Evolutionary conservation across 192 early-diverging fungal species (phyloP).

Genomic region (Linnemannia zychae): DNA sequence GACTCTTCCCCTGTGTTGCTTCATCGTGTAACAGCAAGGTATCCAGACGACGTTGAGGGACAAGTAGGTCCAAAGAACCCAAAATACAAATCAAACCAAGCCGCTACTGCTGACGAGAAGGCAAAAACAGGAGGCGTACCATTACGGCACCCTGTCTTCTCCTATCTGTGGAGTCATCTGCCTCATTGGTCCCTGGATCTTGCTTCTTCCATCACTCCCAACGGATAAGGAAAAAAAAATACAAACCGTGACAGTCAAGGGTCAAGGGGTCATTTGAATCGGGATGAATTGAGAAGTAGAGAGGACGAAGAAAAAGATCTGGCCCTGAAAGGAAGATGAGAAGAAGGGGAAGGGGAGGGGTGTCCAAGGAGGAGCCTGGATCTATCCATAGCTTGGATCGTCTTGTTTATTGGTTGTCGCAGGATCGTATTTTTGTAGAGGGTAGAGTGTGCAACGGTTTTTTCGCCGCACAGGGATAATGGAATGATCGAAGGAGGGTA

Average conservation of each 20-base stretch:
- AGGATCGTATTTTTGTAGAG: background rate
- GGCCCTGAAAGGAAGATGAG: background rate
- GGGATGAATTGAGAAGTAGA: background rate
- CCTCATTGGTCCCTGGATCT: background rate
- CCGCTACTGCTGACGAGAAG: background rate
- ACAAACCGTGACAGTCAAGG: background rate
- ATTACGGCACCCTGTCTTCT: background rate
- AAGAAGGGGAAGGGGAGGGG: too few species aligned
- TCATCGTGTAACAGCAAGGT: too few species aligned
- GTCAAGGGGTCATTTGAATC: background rate
- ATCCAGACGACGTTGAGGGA: too few species aligned
- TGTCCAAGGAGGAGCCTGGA: background rate
- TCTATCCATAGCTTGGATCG: constrained; percentile 3
- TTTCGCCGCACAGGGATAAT: too few species aligned
- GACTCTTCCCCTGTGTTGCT: too few species aligned
- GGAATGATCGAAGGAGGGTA: too few species aligned
- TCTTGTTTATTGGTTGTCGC: background rate
- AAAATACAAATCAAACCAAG: too few species aligned
- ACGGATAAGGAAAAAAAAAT: background rate
- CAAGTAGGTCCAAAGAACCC: too few species aligned
- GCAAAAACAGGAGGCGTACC: background rate
- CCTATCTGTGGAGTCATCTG: background rate
- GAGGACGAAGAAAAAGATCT: background rate
- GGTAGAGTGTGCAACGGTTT: background rate
- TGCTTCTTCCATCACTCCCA: background rate